phyloP scores from a whole-genome alignment of 176 grass and related monocot genomes.

The Stipa capillata region DNA sequence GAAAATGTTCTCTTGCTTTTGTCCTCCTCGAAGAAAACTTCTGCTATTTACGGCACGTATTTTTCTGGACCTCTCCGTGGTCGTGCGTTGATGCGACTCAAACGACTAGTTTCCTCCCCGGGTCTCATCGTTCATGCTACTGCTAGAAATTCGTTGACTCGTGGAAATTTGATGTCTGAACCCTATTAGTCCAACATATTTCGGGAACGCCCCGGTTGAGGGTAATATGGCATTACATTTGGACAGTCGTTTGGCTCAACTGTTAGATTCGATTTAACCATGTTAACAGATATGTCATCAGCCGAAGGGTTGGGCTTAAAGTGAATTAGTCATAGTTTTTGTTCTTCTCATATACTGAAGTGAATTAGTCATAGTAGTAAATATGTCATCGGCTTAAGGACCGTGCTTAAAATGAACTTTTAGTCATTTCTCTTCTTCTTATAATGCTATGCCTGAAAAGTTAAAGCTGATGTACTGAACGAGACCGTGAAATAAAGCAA shows the following conservation, averaged over 20 bases:
- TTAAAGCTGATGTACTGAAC: too few species aligned
- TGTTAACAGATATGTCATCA: too few species aligned
- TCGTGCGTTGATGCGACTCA: background rate
- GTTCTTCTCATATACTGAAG: too few species aligned
- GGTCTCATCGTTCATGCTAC: slow-evolving; percentile 1
- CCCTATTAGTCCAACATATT: background rate
- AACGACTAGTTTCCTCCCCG: background rate
- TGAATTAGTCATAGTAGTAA: too few species aligned
- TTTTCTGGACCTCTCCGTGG: background rate
- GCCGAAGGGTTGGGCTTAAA: too few species aligned
- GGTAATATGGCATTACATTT: background rate
- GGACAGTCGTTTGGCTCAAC: background rate
- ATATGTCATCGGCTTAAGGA: too few species aligned
- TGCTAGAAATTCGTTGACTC: background rate
- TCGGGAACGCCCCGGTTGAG: background rate
- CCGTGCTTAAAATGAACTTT: too few species aligned
- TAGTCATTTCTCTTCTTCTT: too few species aligned
- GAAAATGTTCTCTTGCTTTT: background rate
- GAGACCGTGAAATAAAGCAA: too few species aligned
- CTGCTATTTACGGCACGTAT: background rate
- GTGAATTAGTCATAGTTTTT: too few species aligned
- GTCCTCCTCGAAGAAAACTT: slow-evolving; percentile 30
- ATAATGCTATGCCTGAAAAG: too few species aligned
- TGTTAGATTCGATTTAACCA: too few species aligned
- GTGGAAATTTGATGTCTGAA: background rate